These are phyloP conservation scores for Boletus speciosus DNA, from an alignment of 768 basidiomycete genomes.

Conservation along the genomic window DNA sequence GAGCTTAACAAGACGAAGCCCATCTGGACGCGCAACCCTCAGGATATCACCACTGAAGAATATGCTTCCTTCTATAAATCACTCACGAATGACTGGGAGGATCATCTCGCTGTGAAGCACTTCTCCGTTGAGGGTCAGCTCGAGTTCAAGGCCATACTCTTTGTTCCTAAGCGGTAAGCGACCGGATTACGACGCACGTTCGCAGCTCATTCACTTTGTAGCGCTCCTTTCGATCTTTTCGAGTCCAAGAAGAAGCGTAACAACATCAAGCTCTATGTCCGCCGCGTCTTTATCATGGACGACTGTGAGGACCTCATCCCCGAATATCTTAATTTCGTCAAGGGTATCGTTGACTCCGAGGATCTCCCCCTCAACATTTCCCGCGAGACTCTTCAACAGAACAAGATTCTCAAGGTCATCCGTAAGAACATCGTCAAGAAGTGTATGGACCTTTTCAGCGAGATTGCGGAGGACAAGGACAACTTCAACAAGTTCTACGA, in stretches of 20 bases:
- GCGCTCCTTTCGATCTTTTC: conserved; percentile 98
- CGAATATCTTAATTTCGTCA: conserved; percentile 99
- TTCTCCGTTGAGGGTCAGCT: conserved; percentile 99
- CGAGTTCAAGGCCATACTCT: conserved; percentile 99
- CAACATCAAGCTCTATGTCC: conserved; percentile 99
- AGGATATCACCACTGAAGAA: conserved; percentile 89
- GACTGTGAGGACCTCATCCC: conserved; percentile 99
- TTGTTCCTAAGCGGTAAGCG: conserved; percentile 87
- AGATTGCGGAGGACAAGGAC: conserved; percentile 99
- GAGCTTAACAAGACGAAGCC: conserved; percentile 99
- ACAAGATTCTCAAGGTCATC: conserved; percentile 99
- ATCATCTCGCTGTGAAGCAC: conserved; percentile 99
- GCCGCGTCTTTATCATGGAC: conserved; percentile 99
- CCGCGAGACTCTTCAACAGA: conserved; percentile 98
- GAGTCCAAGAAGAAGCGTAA: conserved; percentile 99
- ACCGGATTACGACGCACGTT: neutral
- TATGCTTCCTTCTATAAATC: conserved; percentile 99
- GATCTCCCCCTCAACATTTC: conserved; percentile 99
- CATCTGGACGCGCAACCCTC: conserved; percentile 98
- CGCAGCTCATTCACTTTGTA: conserved; percentile 27
- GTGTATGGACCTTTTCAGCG: conserved; percentile 88
- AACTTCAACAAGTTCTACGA: conserved; percentile 97
- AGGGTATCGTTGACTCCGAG: conserved; percentile 99
- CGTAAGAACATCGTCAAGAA: conserved; percentile 99
- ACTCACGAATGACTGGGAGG: conserved; percentile 99